Conservation (phyloP, 2,329 filamentous ascomycete genomes). For the Monilinia polystroma region DNA sequence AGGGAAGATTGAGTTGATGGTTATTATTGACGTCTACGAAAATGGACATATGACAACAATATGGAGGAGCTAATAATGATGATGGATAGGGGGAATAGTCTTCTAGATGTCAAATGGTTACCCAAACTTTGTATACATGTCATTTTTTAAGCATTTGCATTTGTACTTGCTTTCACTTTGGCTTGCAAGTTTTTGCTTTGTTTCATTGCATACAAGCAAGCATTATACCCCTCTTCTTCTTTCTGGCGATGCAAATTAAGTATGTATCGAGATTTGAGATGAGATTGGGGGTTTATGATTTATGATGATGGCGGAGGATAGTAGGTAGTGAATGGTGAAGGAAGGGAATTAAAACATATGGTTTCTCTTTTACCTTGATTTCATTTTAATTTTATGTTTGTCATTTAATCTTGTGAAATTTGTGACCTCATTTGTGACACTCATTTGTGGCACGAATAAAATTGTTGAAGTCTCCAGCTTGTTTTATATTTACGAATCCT, state of each 20-base stretch:
- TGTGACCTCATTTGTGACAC: neutral
- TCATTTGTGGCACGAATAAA: too few relatives aligned
- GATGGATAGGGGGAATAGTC: conserved; percentile 12
- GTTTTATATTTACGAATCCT: too few relatives aligned
- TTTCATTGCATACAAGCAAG: neutral
- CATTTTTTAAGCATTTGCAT: neutral
- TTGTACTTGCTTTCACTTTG: conserved; percentile 3
- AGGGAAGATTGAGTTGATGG: neutral
- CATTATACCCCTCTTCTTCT: conserved; percentile 12
- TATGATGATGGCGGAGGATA: neutral
- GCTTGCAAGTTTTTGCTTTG: neutral
- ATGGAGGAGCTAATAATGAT: conserved; percentile 21
- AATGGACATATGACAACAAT: conserved; percentile 8
- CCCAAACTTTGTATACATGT: conserved; percentile 8
- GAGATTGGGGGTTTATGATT: conserved; percentile 14
- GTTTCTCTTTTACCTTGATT: neutral
- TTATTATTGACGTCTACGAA: conserved; percentile 10
- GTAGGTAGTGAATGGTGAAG: neutral
- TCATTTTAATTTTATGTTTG: neutral
- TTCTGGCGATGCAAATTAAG: neutral
- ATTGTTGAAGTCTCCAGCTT: too few relatives aligned
- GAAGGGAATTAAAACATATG: neutral
- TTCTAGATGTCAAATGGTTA: conserved; percentile 15
- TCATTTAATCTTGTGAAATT: neutral
- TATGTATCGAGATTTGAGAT: conserved; percentile 9